Evolutionary conservation across 2,329 filamentous ascomycete species (phyloP), one percentile per base, ranked within the genome.

Genomic region (Penicillium janthinellum): DNA sequence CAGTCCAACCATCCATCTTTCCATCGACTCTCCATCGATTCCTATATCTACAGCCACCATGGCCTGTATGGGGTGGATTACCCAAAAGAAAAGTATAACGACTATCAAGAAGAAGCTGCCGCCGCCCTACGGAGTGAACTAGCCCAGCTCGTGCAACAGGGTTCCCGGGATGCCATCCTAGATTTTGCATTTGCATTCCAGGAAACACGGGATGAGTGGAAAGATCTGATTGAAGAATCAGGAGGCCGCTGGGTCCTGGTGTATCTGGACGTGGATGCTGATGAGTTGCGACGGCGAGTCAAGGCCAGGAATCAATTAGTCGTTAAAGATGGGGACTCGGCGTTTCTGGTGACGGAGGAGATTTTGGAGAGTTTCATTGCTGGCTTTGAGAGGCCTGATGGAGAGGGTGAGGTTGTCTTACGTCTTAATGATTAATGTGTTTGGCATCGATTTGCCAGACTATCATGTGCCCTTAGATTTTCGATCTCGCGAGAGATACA

Each of bases 101-200:
- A 35, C 5, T 63, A 61, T 37, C 58, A 65, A 55, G 22, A 54
- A 4, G 58, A 65, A 48, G 63, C 63, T 3, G 56, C 60, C 39
- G 39, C n/a, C 2, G 54, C 56, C 6, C 50, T 58, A 12, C 55
- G 56, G 34, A 25, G 20, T 34, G 42, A 63, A 34, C 31, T 61
- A 17, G 37, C 38, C 20, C 50, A 20, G 38, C 8, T 61, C 2
- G 48, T 63, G 34, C 58, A 35, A 20, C 55, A 61, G 15, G 58
- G 50, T 10, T 34, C n/a, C 41, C 28, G 47, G 15, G 42, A 63
- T 51, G 54, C 45, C 2, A 53, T 65, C 28, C 41, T 61, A 8
- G 61, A 59, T 38, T 59, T 65, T 28, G 63, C 58, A 22, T 63
- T 59, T 35, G 58, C 61, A 7, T 65, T 57, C 22, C 42, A 53